Conservation (phyloP, 1,284 basidiomycete species). For the Pascua guehoae region DNA sequence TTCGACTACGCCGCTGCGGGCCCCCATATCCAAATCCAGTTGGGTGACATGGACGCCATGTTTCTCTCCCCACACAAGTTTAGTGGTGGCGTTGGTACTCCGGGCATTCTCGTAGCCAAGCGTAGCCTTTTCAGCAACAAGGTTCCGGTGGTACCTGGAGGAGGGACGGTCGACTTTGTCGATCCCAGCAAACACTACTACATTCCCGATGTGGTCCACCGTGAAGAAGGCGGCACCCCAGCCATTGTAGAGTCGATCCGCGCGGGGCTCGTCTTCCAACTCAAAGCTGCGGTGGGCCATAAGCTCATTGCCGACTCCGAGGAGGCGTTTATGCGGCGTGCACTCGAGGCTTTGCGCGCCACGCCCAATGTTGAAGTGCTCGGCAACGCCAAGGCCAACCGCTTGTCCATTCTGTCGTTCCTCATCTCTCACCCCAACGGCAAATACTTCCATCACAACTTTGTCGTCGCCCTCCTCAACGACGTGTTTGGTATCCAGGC, state of each 20-base stretch:
- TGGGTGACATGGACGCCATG: slow-evolving; percentile 11
- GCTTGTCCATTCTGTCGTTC: slow-evolving; percentile 5
- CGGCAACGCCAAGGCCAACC: not conserved
- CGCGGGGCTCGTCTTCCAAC: slow-evolving; percentile 8
- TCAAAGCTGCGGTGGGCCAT: not conserved
- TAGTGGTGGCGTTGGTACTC: slow-evolving; percentile 5
- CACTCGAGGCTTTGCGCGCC: slow-evolving; percentile 2
- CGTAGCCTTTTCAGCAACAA: not conserved
- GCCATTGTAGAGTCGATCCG: slow-evolving; percentile 14
- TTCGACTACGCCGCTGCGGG: slow-evolving; percentile 11
- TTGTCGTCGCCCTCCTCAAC: slow-evolving; percentile 12
- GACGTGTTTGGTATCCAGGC: slow-evolving; percentile 16
- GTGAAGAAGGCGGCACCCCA: slow-evolving; percentile 15
- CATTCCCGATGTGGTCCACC: slow-evolving; percentile 1
- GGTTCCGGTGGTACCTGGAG: slow-evolving; percentile 6
- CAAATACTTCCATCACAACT: slow-evolving; percentile 12
- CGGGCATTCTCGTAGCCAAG: slow-evolving; percentile 10
- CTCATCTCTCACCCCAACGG: not conserved
- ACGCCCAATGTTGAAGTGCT: slow-evolving; percentile 3
- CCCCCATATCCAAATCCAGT: not conserved
- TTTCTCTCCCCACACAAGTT: slow-evolving; percentile 18
- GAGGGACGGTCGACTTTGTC: slow-evolving; percentile 11
- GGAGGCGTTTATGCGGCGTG: slow-evolving; percentile 1
- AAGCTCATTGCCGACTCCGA: not conserved
- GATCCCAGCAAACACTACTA: no score